phyloP scores from a whole-genome alignment of 2,329 filamentous ascomycete genomes.

The Aspergillus pseudotamarii region DNA sequence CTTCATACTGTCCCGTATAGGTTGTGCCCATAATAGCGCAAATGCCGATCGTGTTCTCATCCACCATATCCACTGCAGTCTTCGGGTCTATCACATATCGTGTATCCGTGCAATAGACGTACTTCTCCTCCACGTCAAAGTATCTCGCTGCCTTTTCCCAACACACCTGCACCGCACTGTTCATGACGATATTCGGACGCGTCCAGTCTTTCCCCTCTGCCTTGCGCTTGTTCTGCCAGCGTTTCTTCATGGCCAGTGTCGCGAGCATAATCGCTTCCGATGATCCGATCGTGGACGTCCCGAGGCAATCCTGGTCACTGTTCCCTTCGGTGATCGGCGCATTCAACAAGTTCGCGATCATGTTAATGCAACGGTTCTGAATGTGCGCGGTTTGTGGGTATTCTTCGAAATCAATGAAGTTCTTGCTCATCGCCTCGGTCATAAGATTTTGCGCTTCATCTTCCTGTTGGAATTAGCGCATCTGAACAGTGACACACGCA shows the following conservation, averaged over 20 bases:
- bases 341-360: slow-evolving; percentile 68
- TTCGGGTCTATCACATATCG: slow-evolving; percentile 67
- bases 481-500: not conserved
- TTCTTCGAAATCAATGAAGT: slow-evolving; percentile 71
- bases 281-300: slow-evolving; percentile 70
- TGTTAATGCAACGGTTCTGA: slow-evolving; percentile 69
- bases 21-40: slow-evolving; percentile 73
- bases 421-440: slow-evolving; percentile 70
- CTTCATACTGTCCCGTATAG: slow-evolving; percentile 74
- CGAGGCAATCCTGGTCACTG: slow-evolving; percentile 57
- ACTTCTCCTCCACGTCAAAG: slow-evolving; percentile 67
- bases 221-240: slow-evolving; percentile 68
- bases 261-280: slow-evolving; percentile 73
- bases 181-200: slow-evolving; percentile 75
- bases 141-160: slow-evolving; percentile 74
- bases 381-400: slow-evolving; percentile 64
- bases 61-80: slow-evolving; percentile 66
- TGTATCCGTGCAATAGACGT: slow-evolving; percentile 55
- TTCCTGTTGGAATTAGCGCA: slow-evolving; percentile 42
- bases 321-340: slow-evolving; percentile 56
- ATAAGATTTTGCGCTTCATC: slow-evolving; percentile 66
- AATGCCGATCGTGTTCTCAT: slow-evolving; percentile 77
- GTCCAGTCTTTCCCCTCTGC: slow-evolving; percentile 63
- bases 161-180: slow-evolving; percentile 71
- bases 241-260: slow-evolving; percentile 73